Evolutionary conservation across 2,329 filamentous ascomycete genomes (phyloP), one percentile per base, ranked within the genome.

Genomic region (Trichoderma sp.): DNA sequence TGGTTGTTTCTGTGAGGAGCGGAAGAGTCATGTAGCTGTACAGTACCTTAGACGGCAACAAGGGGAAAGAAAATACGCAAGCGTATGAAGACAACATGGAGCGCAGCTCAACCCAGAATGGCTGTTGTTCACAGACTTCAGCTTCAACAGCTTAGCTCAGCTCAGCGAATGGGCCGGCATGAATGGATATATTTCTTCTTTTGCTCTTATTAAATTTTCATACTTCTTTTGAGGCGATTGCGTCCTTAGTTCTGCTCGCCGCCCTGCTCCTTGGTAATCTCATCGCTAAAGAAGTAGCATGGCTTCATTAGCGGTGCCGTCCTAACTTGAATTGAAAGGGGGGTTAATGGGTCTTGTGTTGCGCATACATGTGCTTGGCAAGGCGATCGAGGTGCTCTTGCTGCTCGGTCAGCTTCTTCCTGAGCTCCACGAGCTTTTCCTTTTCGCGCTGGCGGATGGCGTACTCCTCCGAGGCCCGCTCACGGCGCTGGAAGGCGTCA

Each of bases 401-500:
- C 85, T 97, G 93, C 81, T 92, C 89, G 72, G 81, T 77, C 73
- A 97, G 87, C 85, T 88, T 89, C 83, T 87, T 85, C 82, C 88
- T 91, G 76, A 97, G 89, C 79, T 88, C 88, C 64, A 87, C 75
- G 72, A 97, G 91, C 93, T 97, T 97, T 84, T 94, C 90, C 83
- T 89, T 89, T 88, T 98, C 96, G 79, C 94, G 92, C 84, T 92
- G 85, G 77, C 89, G 89, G 83, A 99, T 94, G 83, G 92, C 92
- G 75, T 88, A 88, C 80, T 94, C 91, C 85, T 98, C 96, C 79
- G 84, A 87, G 74, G 95, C 95, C 79, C 91, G 88, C 83, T 99
- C 96, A 76, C 96, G 93, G 83, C 91, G 91, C 83, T 91, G 93
- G 88, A 97, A 99, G 69, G 93, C 89, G 79, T 99, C 95, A 75